phyloP scores from a whole-genome alignment of 2,329 filamentous ascomycete species.

The Xylariaceae sp. region DNA sequence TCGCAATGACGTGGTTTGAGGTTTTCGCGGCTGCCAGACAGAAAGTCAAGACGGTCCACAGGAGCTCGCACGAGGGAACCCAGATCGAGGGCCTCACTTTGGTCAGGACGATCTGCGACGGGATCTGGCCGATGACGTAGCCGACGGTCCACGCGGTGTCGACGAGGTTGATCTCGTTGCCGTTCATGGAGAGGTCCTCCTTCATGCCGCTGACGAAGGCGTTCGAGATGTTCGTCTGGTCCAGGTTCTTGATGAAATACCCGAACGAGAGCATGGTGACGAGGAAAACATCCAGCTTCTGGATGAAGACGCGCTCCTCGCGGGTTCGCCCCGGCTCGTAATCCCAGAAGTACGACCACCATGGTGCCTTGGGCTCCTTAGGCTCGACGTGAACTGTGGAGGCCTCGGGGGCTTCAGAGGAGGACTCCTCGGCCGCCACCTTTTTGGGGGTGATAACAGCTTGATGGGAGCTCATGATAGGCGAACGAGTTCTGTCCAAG shows the following conservation, averaged over 20 bases:
- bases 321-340: conserved; percentile 27
- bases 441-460: conserved; percentile 9
- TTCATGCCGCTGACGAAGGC: conserved; percentile 40
- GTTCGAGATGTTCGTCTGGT: conserved; percentile 30
- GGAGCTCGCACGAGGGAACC: conserved; percentile 45
- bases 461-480: conserved; percentile 13
- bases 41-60: conserved; percentile 42
- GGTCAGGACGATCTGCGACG: conserved; percentile 43
- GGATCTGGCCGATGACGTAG: conserved; percentile 44
- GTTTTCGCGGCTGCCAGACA: conserved; percentile 37
- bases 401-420: conserved; percentile 4
- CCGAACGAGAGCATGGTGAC: conserved; percentile 30
- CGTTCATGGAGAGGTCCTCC: conserved; percentile 38
- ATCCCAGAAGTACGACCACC: conserved; percentile 32
- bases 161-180: conserved; percentile 42
- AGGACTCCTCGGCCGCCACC: conserved; percentile 10
- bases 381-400: conserved; percentile 3
- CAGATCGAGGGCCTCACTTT: conserved; percentile 47
- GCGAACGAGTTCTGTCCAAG: background rate
- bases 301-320: conserved; percentile 29
- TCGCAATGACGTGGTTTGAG: conserved; percentile 42
- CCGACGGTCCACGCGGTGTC: conserved; percentile 42
- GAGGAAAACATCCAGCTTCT: conserved; percentile 30
- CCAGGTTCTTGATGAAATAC: conserved; percentile 32
- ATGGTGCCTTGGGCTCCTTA: conserved; percentile 16